phyloP scores from a whole-genome alignment of 108 stramenopile genomes.

The Pseudonitzschia multistriata region DNA sequence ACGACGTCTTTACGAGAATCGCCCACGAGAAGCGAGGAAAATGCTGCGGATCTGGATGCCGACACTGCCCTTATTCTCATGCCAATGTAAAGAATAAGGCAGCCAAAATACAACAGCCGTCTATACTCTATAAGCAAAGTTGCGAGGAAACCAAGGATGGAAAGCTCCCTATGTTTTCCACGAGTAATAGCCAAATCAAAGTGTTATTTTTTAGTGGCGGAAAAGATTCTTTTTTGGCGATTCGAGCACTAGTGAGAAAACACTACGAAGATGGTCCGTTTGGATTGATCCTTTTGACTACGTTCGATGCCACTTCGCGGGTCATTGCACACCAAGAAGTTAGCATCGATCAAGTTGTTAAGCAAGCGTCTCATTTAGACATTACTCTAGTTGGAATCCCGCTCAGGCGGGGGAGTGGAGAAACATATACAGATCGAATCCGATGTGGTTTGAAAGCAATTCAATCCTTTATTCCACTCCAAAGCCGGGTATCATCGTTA shows the following conservation, averaged over 20 bases:
- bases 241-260: constrained; percentile 65
- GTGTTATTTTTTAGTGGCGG: constrained; percentile 90
- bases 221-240: constrained; percentile 89
- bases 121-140: constrained; percentile 55
- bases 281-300: constrained; percentile 78
- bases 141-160: neutral
- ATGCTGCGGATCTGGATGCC: constrained; percentile 92
- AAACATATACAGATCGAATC: constrained; percentile 67
- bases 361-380: constrained; percentile 69
- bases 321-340: constrained; percentile 88
- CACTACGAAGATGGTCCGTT: constrained; percentile 30
- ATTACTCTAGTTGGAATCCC: constrained; percentile 83
- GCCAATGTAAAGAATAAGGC: constrained; percentile 72
- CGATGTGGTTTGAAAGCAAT: constrained; percentile 56
- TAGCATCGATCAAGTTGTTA: constrained; percentile 59
- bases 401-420: constrained; percentile 58
- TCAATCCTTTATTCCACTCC: constrained; percentile 1
- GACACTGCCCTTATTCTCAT: constrained; percentile 91
- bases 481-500: constrained; percentile 38
- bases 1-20: constrained; percentile 84
- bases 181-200: constrained; percentile 27
- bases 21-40: constrained; percentile 81
- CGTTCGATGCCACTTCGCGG: constrained; percentile 79
- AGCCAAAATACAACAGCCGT: constrained; percentile 62
- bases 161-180: constrained; percentile 22